Conservation (phyloP, 1,284 basidiomycete genomes). For the Cryptococcus maquisensis region DNA sequence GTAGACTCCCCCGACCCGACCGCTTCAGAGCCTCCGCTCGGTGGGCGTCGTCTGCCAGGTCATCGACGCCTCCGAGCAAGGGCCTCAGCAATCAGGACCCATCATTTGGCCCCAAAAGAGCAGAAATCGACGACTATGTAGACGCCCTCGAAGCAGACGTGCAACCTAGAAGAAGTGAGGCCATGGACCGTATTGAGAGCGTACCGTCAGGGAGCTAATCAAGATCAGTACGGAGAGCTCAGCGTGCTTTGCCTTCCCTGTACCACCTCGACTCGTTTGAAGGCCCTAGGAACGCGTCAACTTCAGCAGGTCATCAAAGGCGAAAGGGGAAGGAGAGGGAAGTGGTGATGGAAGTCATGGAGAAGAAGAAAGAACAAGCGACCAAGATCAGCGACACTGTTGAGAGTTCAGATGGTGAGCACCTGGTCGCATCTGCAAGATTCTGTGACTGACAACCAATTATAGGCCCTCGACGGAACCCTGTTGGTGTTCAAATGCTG, state of each 20-base stretch:
- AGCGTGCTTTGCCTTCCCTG: conserved; percentile 17
- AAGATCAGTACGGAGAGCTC: conserved; percentile 1
- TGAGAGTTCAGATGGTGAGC: background rate
- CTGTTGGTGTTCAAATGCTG: conserved; percentile 87
- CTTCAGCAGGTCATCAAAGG: background rate
- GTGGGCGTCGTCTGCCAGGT: no score
- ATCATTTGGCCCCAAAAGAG: background rate
- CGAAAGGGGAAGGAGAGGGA: conserved; percentile 30
- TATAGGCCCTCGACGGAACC: conserved; percentile 57
- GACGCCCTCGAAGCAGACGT: conserved; percentile 6
- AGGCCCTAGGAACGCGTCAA: background rate
- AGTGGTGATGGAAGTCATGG: background rate
- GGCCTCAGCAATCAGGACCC: background rate
- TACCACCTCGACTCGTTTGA: conserved; percentile 10
- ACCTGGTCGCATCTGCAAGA: background rate
- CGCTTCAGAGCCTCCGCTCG: no score
- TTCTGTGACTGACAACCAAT: background rate
- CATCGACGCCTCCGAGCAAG: no score
- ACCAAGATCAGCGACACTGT: background rate
- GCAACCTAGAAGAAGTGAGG: background rate
- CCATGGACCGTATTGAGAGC: background rate
- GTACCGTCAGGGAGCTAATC: background rate
- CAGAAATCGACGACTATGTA: conserved; percentile 14
- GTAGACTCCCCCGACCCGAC: no score
- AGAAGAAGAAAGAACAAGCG: background rate